These are phyloP conservation scores for Eucalyptus victrix DNA, from an alignment of 345 rosid species.

Conservation along the genomic window DNA sequence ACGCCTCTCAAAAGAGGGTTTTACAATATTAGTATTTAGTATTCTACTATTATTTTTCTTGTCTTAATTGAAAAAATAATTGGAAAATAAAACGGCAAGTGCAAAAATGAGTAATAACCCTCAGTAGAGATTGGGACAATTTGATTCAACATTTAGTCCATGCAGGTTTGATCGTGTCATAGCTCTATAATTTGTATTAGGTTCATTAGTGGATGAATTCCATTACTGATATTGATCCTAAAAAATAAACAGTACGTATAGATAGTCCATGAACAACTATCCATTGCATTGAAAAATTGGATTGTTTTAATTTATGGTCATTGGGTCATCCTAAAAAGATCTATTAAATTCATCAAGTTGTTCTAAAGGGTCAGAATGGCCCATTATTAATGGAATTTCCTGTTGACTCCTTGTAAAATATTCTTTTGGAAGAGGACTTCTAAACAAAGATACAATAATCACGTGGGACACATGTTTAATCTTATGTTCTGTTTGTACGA, in stretches of 20 bases:
- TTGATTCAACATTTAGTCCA: not conserved
- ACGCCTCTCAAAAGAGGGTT: not conserved
- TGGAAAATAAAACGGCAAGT: not conserved
- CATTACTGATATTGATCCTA: not conserved
- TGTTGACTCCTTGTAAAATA: not conserved
- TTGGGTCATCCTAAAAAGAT: not conserved
- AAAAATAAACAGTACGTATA: not conserved
- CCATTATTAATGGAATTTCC: not conserved
- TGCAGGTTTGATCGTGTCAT: not conserved
- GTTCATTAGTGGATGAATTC: not conserved
- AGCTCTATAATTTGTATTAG: not conserved
- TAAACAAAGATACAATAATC: not conserved
- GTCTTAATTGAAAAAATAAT: not conserved
- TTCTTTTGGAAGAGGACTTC: not conserved
- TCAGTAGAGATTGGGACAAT: not conserved
- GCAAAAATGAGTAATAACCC: not conserved
- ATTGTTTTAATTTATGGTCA: not conserved
- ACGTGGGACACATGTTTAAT: not conserved
- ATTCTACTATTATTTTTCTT: no score
- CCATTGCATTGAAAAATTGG: not conserved
- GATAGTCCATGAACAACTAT: not conserved
- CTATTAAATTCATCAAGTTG: not conserved
- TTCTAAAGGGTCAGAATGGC: not conserved
- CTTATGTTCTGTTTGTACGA: not conserved
- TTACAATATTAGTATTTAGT: not conserved